Conservation (phyloP, 1,284 basidiomycete species). For the Trametes polyzona region DNA sequence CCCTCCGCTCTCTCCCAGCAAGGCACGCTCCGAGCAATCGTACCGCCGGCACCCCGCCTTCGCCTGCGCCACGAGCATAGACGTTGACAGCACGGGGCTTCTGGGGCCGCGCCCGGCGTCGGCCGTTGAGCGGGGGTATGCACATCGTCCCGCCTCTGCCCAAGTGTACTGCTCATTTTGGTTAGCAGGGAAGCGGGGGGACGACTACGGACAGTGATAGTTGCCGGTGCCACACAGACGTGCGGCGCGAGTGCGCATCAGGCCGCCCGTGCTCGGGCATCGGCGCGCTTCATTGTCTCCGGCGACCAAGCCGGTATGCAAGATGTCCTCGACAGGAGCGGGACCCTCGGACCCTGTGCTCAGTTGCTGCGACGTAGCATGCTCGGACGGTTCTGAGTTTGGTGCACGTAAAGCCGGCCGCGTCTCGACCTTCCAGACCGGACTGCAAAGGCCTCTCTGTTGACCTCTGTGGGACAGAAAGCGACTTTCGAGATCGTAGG, state of each 20-base stretch:
- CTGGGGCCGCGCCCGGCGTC: not conserved
- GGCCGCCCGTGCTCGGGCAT: not conserved
- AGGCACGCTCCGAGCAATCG: not conserved
- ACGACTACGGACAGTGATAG: constrained; percentile 10
- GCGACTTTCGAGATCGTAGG: too few relatives aligned
- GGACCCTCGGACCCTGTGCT: not conserved
- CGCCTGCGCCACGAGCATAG: not conserved
- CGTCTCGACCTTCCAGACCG: not conserved
- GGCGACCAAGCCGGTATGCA: not conserved
- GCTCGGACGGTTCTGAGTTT: not conserved
- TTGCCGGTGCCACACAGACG: constrained; percentile 1
- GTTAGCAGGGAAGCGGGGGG: constrained; percentile 8
- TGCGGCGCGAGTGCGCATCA: constrained; percentile 13
- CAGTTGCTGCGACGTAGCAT: not conserved
- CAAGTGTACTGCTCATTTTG: constrained; percentile 1
- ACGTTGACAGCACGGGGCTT: not conserved
- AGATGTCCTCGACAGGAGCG: not conserved
- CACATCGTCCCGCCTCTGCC: not conserved
- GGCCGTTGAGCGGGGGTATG: not conserved
- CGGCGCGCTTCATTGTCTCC: not conserved
- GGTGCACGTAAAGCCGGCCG: not conserved
- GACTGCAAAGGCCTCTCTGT: too few relatives aligned
- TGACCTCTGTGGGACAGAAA: too few relatives aligned
- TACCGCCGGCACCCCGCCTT: not conserved
- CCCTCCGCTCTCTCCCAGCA: not conserved